These are phyloP conservation scores for bread wheat (Triticum aestivum) DNA, from an alignment of 176 grass and related monocot genomes.

Conservation along the genomic window DNA sequence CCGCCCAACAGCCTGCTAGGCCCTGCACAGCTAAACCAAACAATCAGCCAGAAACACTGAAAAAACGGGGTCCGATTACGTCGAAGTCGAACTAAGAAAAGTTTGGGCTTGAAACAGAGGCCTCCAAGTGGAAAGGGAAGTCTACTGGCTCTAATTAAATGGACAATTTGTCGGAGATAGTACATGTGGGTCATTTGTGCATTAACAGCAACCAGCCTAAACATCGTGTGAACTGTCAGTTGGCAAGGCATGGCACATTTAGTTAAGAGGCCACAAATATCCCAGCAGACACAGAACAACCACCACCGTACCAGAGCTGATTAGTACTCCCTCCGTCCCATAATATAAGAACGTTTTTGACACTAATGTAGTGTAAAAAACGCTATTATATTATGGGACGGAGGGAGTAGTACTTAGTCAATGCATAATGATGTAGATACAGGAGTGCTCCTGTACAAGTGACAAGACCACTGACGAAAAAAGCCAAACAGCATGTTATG, in stretches of 20 bases:
- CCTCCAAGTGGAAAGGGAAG: not conserved
- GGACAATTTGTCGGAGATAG: not conserved
- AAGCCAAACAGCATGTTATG: not conserved
- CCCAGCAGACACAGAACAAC: conserved; percentile 10
- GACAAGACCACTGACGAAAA: not conserved
- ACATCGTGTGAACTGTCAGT: not conserved
- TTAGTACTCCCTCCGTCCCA: no score
- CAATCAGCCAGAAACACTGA: not conserved
- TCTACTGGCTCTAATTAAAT: not conserved
- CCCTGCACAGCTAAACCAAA: conserved; percentile 14
- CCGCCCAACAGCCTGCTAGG: conserved; percentile 25
- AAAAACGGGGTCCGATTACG: not conserved
- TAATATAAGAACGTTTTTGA: no score
- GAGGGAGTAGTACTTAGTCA: not conserved
- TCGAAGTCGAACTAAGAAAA: conserved; percentile 20
- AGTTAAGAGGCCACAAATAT: conserved; percentile 6
- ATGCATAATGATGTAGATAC: not conserved
- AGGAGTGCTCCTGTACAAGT: not conserved
- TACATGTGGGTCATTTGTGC: conserved; percentile 13
- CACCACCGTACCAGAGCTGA: not conserved
- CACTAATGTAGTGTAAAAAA: no score
- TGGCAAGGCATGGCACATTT: not conserved
- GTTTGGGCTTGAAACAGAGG: not conserved
- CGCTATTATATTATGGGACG: no score
- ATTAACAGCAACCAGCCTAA: not conserved